phyloP scores from a whole-genome alignment of 176 grass and related monocot genomes.

The Areca catechu region DNA sequence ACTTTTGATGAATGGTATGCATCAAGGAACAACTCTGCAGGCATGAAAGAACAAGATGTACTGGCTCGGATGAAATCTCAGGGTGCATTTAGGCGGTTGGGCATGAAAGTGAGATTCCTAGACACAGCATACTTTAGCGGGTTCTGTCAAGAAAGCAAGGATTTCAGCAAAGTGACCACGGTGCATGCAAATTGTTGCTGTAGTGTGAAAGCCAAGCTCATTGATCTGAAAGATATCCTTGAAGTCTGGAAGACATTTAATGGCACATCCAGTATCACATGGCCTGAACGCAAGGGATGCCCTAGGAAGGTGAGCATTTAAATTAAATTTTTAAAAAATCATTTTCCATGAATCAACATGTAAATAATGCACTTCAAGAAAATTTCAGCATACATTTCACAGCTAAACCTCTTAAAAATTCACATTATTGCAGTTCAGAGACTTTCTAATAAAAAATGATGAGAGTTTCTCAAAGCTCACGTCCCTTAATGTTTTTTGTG shows the following conservation, averaged over 20 bases:
- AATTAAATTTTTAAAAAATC: not conserved
- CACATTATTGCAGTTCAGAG: too few relatives aligned
- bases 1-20: conserved; percentile 53
- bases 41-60: conserved; percentile 81
- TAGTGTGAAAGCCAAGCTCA: conserved; percentile 51
- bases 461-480: too few relatives aligned
- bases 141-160: conserved; percentile 51
- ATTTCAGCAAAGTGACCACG: conserved; percentile 43
- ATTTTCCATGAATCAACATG: not conserved
- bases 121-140: conserved; percentile 68
- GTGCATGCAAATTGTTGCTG: conserved; percentile 83
- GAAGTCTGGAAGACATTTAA: conserved; percentile 1
- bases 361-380: too few relatives aligned
- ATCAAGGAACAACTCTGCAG: conserved; percentile 15
- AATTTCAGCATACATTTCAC: too few relatives aligned
- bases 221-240: conserved; percentile 44
- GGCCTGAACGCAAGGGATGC: conserved; percentile 13
- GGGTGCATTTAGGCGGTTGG: conserved; percentile 31
- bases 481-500: too few relatives aligned
- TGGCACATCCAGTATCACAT: not conserved
- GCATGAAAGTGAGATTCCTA: conserved; percentile 43
- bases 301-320: not conserved
- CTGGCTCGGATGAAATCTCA: conserved; percentile 43
- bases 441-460: too few relatives aligned
- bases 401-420: too few relatives aligned